Base-by-base conservation (phyloP, 2,329 filamentous ascomycete genomes). In the Colletotrichum scovillei region DNA sequence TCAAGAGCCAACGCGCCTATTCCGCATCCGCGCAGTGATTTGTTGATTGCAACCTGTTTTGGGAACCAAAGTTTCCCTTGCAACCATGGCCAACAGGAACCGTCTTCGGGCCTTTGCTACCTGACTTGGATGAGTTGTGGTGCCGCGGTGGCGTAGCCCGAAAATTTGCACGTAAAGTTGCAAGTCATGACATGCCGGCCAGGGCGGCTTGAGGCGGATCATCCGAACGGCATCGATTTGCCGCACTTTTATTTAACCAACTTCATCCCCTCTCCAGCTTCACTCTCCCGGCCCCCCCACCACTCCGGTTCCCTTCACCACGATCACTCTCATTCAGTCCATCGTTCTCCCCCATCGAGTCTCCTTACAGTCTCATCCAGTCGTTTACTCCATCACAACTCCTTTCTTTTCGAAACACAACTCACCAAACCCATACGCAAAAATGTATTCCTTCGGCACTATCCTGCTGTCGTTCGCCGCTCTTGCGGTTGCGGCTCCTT, bases 391-490 rank as follows among this genome's bases (percentile, higher is more conserved):
- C 26, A 38, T 62, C n/a, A 19, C 9, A 30, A n/a, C 26, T 28
- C 12, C 14, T 35, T 19, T 49, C 14, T 11, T 46, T 46, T 24
- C 6, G 22, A 38, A 38, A 38, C 26, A 8, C 9, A 53, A 0
- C 30, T 26, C 28, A 26, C 14, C 4, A 9, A 12, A 2, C 42
- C 42, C 16, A 46, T 3, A 46, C 42, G 8, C 57, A 52, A 55
- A 12, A 4, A 73, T 73, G 70, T 59, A 60, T 55, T 42, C 55
- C 46, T 24, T 62, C 35, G 66, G 28, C 28, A 22, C 66, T 5
- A 14, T 70, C 16, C 28, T 75, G 14, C 16, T 72, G 28, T 71
- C 55, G 11, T 35, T 75, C 12, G 74, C 67, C 9, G 64, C 67
- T 24, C 24, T 60, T 24, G 60, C 72, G 28, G 53, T 63, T 12